These are phyloP conservation scores for Plasmodium fragile DNA, from an alignment of 169 alveolate genomes.

Conservation along the genomic window DNA sequence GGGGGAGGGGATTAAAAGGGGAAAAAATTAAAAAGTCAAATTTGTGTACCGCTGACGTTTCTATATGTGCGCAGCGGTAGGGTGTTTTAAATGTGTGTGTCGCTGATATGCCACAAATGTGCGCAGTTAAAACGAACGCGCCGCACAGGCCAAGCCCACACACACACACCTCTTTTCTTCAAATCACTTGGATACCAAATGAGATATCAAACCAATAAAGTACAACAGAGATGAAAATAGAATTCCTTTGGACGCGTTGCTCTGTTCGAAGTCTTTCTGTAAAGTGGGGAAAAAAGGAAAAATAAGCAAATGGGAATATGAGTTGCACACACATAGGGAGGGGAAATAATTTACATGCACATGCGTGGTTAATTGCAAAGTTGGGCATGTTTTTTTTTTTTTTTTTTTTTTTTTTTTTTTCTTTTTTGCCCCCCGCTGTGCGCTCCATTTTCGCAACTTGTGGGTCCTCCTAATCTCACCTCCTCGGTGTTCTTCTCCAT, in stretches of 20 bases:
- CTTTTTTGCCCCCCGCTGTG: background rate
- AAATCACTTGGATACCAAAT: conserved; percentile 49
- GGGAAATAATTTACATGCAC: background rate
- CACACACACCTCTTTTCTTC: too few relatives aligned
- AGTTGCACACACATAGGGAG: background rate
- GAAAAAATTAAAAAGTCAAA: conserved; percentile 9
- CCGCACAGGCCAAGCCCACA: background rate
- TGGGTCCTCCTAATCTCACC: background rate
- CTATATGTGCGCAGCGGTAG: conserved; percentile 17
- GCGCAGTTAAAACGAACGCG: background rate
- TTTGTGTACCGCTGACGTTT: background rate
- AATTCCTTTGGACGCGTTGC: conserved; percentile 71
- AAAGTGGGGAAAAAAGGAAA: conserved; percentile 6
- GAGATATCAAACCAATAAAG: conserved; percentile 68
- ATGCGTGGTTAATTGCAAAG: background rate
- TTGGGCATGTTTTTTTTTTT: background rate
- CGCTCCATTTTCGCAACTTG: background rate
- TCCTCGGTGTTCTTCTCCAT: conserved; percentile 29
- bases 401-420: conserved; percentile 12
- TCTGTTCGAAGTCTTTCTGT: conserved; percentile 50
- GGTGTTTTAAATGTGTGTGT: background rate
- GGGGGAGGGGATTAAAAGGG: background rate
- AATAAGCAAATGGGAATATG: background rate
- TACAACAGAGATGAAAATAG: conserved; percentile 52
- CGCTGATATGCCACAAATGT: background rate